phyloP scores from a whole-genome alignment of 2,329 filamentous ascomycete genomes.

The Fusarium neocosmosporiellum region DNA sequence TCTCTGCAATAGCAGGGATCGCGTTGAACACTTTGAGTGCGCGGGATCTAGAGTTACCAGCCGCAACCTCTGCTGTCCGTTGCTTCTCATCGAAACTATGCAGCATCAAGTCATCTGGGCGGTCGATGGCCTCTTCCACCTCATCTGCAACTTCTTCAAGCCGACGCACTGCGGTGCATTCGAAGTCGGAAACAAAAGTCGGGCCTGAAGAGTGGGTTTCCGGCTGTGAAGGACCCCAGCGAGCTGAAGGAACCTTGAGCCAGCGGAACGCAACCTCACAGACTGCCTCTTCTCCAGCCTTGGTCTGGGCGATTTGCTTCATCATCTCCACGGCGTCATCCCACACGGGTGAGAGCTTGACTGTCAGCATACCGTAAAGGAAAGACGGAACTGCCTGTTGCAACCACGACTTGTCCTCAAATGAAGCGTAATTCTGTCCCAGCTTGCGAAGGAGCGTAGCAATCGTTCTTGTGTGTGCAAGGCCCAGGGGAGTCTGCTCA shows the following conservation, averaged over 20 bases:
- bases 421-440: slow-evolving; percentile 69
- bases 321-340: slow-evolving; percentile 83
- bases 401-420: slow-evolving; percentile 72
- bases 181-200: slow-evolving; percentile 75
- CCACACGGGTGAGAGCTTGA: slow-evolving; percentile 87
- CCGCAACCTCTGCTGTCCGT: slow-evolving; percentile 60
- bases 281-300: slow-evolving; percentile 78
- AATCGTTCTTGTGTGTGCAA: slow-evolving; percentile 80
- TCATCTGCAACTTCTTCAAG: slow-evolving; percentile 65
- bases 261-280: slow-evolving; percentile 81
- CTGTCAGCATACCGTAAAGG: slow-evolving; percentile 88
- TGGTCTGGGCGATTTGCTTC: slow-evolving; percentile 77
- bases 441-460: slow-evolving; percentile 89
- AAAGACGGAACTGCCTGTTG: slow-evolving; percentile 80
- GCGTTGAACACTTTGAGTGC: slow-evolving; percentile 82
- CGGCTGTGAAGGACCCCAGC: slow-evolving; percentile 59
- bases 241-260: slow-evolving; percentile 70
- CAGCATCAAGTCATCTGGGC: slow-evolving; percentile 69
- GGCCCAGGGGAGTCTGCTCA: slow-evolving; percentile 81
- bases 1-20: slow-evolving; percentile 83
- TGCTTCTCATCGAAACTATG: slow-evolving; percentile 74
- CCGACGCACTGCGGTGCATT: slow-evolving; percentile 80
- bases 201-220: slow-evolving; percentile 50
- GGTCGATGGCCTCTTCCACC: slow-evolving; percentile 63
- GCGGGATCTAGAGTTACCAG: slow-evolving; percentile 74